phyloP scores from a whole-genome alignment of 208 protist species.

The Entamoeba histolytica region DNA sequence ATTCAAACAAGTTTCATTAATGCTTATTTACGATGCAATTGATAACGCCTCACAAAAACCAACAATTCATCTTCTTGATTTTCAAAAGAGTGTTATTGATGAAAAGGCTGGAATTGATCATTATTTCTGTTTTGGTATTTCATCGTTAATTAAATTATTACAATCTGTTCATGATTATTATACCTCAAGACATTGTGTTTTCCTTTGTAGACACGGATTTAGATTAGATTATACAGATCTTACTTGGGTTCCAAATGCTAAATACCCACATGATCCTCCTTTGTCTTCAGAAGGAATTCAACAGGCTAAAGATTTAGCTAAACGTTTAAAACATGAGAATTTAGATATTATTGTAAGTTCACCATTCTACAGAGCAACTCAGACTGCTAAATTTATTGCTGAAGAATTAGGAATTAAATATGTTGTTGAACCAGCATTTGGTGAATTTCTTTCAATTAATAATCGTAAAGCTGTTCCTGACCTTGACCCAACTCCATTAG shows the following conservation, averaged over 20 bases:
- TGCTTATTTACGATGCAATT: neutral
- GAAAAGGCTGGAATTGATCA: neutral
- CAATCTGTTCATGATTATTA: neutral
- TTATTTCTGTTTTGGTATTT: neutral
- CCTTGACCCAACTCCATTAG: neutral
- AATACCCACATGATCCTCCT: neutral
- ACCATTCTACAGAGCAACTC: neutral
- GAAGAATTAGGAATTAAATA: neutral
- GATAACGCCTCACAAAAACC: neutral
- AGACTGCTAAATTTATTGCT: neutral
- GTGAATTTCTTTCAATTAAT: neutral
- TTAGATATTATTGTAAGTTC: neutral
- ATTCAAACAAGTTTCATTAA: neutral
- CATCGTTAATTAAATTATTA: neutral
- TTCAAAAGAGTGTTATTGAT: neutral
- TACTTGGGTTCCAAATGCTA: neutral
- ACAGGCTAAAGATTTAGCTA: neutral
- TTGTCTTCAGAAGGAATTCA: neutral
- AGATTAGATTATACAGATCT: neutral
- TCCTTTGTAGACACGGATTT: neutral
- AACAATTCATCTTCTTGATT: neutral
- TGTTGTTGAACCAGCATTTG: neutral
- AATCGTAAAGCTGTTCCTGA: neutral
- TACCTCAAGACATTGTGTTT: neutral
- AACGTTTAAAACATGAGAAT: neutral